Conservation (phyloP, 768 basidiomycete species). For the Boletus barrowsii region DNA sequence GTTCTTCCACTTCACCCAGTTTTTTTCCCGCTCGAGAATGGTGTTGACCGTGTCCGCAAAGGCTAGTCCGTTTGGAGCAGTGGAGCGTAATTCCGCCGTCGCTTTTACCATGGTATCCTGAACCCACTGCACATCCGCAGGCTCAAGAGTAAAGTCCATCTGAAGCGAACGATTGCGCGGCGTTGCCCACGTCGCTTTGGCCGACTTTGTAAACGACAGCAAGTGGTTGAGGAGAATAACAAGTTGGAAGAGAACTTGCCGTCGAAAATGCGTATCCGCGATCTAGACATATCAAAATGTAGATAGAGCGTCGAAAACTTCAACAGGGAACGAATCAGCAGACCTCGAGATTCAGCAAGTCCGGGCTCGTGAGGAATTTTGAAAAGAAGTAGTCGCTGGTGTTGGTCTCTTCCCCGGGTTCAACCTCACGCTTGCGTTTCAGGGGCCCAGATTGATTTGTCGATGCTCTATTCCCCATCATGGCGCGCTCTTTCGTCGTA, state of each 20-base stretch:
- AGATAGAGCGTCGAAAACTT: slow-evolving; percentile 3
- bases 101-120: slow-evolving; percentile 62
- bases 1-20: slow-evolving; percentile 91
- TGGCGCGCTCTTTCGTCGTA: slow-evolving; percentile 81
- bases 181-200: slow-evolving; percentile 58
- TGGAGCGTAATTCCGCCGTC: slow-evolving; percentile 59
- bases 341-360: slow-evolving; percentile 85
- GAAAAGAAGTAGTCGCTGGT: slow-evolving; percentile 84
- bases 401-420: slow-evolving; percentile 49
- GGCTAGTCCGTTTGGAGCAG: slow-evolving; percentile 71
- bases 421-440: slow-evolving; percentile 68
- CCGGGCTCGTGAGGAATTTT: slow-evolving; percentile 87
- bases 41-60: slow-evolving; percentile 72
- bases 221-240: slow-evolving; percentile 76
- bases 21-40: slow-evolving; percentile 79
- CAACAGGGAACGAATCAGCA: slow-evolving; percentile 16
- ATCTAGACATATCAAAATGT: slow-evolving; percentile 46
- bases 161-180: slow-evolving; percentile 75
- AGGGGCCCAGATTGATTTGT: slow-evolving; percentile 35
- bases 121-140: slow-evolving; percentile 70
- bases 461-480: slow-evolving; percentile 72
- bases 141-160: slow-evolving; percentile 77
- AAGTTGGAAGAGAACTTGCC: slow-evolving; percentile 86
- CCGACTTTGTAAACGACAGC: slow-evolving; percentile 65
- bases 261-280: slow-evolving; percentile 88